Evolutionary conservation across 768 basidiomycete genomes (phyloP), one percentile per base, ranked within the genome.

Genomic region (Termitomyces sp.): DNA sequence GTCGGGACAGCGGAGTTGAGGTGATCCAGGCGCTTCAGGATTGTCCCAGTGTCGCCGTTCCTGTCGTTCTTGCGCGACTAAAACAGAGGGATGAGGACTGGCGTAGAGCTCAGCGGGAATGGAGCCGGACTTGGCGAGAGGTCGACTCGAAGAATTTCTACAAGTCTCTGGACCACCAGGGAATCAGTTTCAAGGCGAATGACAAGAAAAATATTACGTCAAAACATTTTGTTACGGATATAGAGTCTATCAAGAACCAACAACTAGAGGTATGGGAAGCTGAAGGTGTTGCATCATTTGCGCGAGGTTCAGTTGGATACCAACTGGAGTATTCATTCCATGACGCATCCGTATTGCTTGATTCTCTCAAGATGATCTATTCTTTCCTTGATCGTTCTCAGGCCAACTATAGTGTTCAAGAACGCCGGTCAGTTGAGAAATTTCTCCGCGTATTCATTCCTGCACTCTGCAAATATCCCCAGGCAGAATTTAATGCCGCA

Each of bases 91-190:
- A 98, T 69, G 95, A 97, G 59, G 97, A 99, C 68, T 99, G 97
- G 97, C 86, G 92, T 66, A 81, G 91, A 33, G 86, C 89, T 30
- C 91, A 94, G 69, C 81, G 96, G 30, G 95, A 98, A 70, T 98
- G 94, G 93, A 92, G 89, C 72, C 83, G 89, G 58, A 95, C 94
- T 15, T 98, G 97, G 97, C 81, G 94, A 50, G 96, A 98, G 69
- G 89, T 95, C 49, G 94, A 99, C 65, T 87, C 88, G 55, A 94
- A 94, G 74, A 98, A 98, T 75, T 98, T 95, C 68, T 96, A 97
- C 84, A 98, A 96, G 73, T 88, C 89, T 31, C 84, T 98, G 50
- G 97, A 99, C 68, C 93, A 97, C 66, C 95, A 97, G 69, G 95
- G 94, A 17, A 90, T 91, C 69, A 84, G 80, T 57, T 97, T 96